Base-by-base conservation (phyloP, 2,329 filamentous ascomycete genomes). In the Calycina herbarum region DNA sequence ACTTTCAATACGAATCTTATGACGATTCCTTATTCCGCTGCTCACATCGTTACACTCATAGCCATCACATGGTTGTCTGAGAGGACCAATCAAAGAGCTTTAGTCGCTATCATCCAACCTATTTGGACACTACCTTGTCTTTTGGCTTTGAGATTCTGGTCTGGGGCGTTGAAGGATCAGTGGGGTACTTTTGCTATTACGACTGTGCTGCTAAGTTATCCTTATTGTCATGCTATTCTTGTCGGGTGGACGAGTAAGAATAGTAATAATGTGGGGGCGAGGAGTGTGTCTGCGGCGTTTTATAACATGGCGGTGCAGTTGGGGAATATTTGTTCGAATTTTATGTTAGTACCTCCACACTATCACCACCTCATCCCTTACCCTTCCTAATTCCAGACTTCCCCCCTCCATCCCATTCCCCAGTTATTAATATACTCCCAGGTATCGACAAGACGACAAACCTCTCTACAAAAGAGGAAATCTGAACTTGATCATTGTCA, bases 261-360 rank as follows among this genome's bases (percentile, higher is more conserved):
- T 72, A 83, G 85, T 2, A 87, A 88, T 67, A 82, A 83, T 1
- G 86, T 90, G 11, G 81, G 87, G 8, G 85, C 85, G 2, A 79
- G 88, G 5, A 85, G 87, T 1, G 85, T 91, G 0, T 85, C 85
- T 0, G 83, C 86, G 0, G 87, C 85, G 0, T 75, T 86, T 11
- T 90, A 90, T 76, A 90, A 89, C 71, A 72, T 74, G 69, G 29
- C 62, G 2, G 70, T 73, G 1, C 71, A 74, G 82, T 84, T 17
- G 83, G 85, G 8, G 74, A 69, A 65, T 20, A 73, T 74, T 7
- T 66, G 69, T 79, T 29, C 77, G 69, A 20, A 76, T 76, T 33
- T 82, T 81, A 82, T 85, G 20, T 20, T 20, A 20, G 20, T 20
- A 20, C 20, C 20, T 20, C 20, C 20, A 20, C 20, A 20, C 20